Evolutionary conservation across 2,329 filamentous ascomycete genomes (phyloP).

Genomic region (Orbilia brochopaga): DNA sequence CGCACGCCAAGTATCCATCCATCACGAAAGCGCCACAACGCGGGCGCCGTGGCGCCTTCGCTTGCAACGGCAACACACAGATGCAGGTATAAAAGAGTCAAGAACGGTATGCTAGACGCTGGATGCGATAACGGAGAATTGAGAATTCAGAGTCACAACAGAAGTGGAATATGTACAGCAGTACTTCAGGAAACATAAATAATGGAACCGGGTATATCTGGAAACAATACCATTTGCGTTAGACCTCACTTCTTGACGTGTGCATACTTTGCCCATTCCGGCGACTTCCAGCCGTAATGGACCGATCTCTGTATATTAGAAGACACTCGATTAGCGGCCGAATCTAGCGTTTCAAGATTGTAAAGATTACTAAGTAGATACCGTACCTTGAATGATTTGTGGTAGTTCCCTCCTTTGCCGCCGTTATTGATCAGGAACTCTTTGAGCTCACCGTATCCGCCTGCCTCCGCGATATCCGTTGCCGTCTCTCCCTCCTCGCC

Average conservation of each 20-base stretch:
- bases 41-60: no score
- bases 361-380: background rate
- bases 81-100: background rate
- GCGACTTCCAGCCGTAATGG: conserved; percentile 45
- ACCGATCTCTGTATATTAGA: conserved; percentile 21
- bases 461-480: conserved; percentile 28
- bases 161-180: background rate
- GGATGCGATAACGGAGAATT: background rate
- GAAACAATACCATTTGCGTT: background rate
- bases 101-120: background rate
- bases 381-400: conserved; percentile 44
- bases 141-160: no score
- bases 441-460: conserved; percentile 21
- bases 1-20: conserved; percentile 46
- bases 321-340: background rate
- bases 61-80: conserved; percentile 30
- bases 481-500: conserved; percentile 46
- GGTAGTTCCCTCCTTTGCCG: conserved; percentile 36
- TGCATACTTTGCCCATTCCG: conserved; percentile 33
- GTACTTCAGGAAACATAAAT: background rate
- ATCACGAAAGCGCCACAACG: background rate
- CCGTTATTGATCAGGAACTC: conserved; percentile 33
- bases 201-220: conserved; percentile 15
- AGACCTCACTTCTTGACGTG: conserved; percentile 27
- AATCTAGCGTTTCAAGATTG: background rate